A percentile compares a stretch with the other conserved stretches of the same genome.
These are phyloP conservation scores for Xanthoceras sorbifolium DNA, from an alignment of 345 rosid species.

Conservation along the genomic window DNA sequence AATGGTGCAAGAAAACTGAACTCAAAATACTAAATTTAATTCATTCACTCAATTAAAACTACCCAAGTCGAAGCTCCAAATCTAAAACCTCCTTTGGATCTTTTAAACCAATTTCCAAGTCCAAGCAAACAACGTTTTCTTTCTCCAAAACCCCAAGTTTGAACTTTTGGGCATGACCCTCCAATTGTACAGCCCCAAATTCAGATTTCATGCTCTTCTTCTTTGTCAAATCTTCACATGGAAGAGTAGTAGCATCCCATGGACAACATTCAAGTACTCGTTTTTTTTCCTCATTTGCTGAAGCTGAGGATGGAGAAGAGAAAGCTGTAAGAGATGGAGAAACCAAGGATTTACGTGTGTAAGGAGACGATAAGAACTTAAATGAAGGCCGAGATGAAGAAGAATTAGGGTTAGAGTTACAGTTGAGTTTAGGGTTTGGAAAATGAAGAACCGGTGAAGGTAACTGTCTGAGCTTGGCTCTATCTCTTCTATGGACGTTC, in stretches of 20 bases:
- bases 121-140: conserved; percentile 40
- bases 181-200: conserved; percentile 33
- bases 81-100: conserved; percentile 52
- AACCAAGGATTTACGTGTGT: conserved; percentile 7
- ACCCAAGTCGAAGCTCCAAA: conserved; percentile 76
- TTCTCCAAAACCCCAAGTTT: conserved; percentile 34
- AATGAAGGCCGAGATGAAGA: conserved; percentile 13
- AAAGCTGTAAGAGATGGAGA: conserved; percentile 17
- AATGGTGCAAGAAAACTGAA: conserved; percentile 2
- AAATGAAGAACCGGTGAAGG: conserved; percentile 49
- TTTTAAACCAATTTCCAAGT: conserved; percentile 46
- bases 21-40: background rate
- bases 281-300: conserved; percentile 26
- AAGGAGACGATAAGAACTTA: conserved; percentile 13
- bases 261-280: conserved; percentile 9
- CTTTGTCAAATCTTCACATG: conserved; percentile 29
- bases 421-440: conserved; percentile 30
- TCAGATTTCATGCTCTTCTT: conserved; percentile 28
- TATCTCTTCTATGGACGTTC: conserved; percentile 77
- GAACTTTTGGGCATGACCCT: conserved; percentile 20
- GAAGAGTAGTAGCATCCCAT: conserved; percentile 20
- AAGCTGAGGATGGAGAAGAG: conserved; percentile 28
- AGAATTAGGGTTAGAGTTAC: conserved; percentile 36
- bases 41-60: conserved; percentile 18
- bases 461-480: conserved; percentile 55